Evolutionary conservation across 768 basidiomycete genomes (phyloP).

Genomic region (Pleurotus platypus): DNA sequence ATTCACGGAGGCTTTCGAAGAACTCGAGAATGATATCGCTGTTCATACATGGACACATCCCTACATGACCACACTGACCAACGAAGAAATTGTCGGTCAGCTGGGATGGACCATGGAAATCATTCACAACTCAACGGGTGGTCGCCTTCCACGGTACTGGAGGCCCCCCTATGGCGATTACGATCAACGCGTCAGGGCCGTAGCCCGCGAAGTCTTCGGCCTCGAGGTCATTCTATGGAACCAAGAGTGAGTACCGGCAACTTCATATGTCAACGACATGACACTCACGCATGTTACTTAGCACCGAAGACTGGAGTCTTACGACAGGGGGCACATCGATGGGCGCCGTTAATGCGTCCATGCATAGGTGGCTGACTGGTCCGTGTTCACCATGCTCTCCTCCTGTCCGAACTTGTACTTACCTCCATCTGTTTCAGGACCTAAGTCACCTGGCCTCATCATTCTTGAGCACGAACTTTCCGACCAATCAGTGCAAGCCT

Average conservation of each 20-base stretch:
- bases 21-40: slow-evolving; percentile 39
- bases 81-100: slow-evolving; percentile 67
- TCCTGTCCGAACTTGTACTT: neutral
- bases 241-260: slow-evolving; percentile 57
- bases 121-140: slow-evolving; percentile 78
- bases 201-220: slow-evolving; percentile 81
- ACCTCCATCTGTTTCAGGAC: slow-evolving; percentile 28
- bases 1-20: slow-evolving; percentile 52
- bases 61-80: slow-evolving; percentile 76
- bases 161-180: slow-evolving; percentile 85
- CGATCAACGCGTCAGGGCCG: slow-evolving; percentile 79
- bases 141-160: slow-evolving; percentile 71
- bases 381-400: slow-evolving; percentile 10
- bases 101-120: slow-evolving; percentile 39
- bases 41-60: slow-evolving; percentile 73
- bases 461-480: slow-evolving; percentile 84
- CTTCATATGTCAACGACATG: slow-evolving; percentile 17
- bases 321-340: slow-evolving; percentile 38
- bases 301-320: slow-evolving; percentile 77
- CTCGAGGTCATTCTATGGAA: slow-evolving; percentile 89
- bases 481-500: slow-evolving; percentile 55
- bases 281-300: slow-evolving; percentile 21
- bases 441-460: slow-evolving; percentile 76
- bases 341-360: slow-evolving; percentile 38
- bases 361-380: slow-evolving; percentile 60